Conservation (phyloP, 2,329 filamentous ascomycete genomes). For the Diaporthe citrichinensis region DNA sequence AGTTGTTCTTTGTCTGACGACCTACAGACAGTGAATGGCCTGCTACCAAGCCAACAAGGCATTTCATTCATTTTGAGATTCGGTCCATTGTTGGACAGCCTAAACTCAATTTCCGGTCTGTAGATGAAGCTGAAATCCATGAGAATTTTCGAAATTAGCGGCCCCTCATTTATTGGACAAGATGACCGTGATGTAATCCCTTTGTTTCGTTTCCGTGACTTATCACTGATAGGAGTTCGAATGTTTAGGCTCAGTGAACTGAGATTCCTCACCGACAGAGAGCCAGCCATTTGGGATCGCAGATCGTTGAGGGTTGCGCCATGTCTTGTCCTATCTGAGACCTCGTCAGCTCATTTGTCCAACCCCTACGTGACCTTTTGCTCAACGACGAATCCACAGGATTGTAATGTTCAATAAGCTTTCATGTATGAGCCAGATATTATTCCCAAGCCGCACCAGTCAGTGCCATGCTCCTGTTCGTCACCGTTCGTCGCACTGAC, state of each 20-base stretch:
- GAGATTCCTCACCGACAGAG: neutral
- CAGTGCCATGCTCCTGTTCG: neutral
- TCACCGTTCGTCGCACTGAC: constrained; percentile 11
- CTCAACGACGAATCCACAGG: neutral
- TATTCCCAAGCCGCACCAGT: neutral
- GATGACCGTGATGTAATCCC: too few relatives aligned
- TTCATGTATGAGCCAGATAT: neutral
- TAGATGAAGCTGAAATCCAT: neutral
- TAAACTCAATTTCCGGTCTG: neutral
- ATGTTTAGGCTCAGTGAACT: neutral
- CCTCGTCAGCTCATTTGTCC: neutral
- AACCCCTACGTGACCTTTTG: neutral
- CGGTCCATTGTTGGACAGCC: neutral
- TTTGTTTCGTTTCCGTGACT: neutral
- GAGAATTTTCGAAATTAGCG: neutral
- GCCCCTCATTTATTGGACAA: neutral
- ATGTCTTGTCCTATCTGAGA: neutral
- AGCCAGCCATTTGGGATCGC: neutral
- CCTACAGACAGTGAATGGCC: neutral
- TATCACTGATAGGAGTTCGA: neutral
- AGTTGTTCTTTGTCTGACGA: constrained; percentile 14
- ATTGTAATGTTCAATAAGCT: neutral
- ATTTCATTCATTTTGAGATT: neutral
- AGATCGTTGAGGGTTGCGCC: neutral
- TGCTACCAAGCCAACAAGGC: neutral